Base-by-base conservation (phyloP, 2,329 filamentous ascomycete genomes). In the Colletotrichum scovillei region DNA sequence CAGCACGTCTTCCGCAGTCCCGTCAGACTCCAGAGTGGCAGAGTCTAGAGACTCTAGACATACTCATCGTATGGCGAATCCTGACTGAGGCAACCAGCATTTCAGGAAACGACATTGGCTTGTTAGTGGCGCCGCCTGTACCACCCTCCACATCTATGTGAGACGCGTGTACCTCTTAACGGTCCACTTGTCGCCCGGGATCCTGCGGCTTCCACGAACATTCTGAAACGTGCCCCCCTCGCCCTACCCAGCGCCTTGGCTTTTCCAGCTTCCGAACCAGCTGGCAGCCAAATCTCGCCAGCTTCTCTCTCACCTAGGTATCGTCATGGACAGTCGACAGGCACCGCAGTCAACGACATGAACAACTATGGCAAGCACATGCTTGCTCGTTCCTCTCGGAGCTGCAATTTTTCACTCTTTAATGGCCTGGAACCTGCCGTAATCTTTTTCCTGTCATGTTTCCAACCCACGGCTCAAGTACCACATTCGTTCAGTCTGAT, bases 111-210 rank as follows among this genome's bases (percentile, higher is more conserved):
- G 60, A 62, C 71, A 58, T 56, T 65, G 49, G 12, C 26, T n/a
- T 73, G 67, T 66, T 70, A 65, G 67, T 49, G 42, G 38, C 32
- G 49, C 46, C 56, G 28, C 30, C 16, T 42, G 66, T 66, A n/a
- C 19, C 46, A 66, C 56, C 56, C 56, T 62, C 71, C 16, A 49
- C 62, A 66, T 71, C 56, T 62, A 73, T n/a, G 46, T 71, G 67
- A 73, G 67, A 73, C 71, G 67, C 71, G 49, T 71, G 71, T 73
- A 73, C 71, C 38, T 62, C 28, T 49, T 71, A 62, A 66, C 67
- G 62, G 22, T 49, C 71, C 71, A 65, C 67, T 71, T 46, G 30
- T 58, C n/a, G 58, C 26, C 70, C 42, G 14, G 67, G 71, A 73
- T 73, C 55, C 14, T 70, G 67, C 32, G 46, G 71, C 60, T 74